Evolutionary conservation across 768 basidiomycete species (phyloP).

Genomic region (Kwoniella europaea): DNA sequence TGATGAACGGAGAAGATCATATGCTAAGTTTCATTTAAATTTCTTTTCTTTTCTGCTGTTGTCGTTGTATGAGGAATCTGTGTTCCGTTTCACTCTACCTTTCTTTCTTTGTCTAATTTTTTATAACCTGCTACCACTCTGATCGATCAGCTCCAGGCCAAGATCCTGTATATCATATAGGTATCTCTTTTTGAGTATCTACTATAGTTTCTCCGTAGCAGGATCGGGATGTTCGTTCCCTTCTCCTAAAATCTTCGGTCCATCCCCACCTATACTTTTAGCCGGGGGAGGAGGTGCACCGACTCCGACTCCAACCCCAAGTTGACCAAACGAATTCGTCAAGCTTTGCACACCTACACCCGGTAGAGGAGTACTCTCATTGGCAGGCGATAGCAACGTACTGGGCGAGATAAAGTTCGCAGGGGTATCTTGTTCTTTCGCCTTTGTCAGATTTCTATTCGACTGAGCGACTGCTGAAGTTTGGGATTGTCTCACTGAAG

Average conservation of each 20-base stretch:
- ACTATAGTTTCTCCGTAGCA: constrained; percentile 20
- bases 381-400: constrained; percentile 44
- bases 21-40: not conserved
- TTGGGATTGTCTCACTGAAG: constrained; percentile 14
- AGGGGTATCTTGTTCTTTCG: constrained; percentile 6
- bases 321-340: constrained; percentile 35
- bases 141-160: not conserved
- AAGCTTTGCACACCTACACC: constrained; percentile 30
- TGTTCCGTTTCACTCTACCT: no score
- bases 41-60: not conserved
- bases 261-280: constrained; percentile 24
- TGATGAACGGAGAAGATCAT: not conserved
- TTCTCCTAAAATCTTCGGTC: constrained; percentile 16
- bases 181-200: not conserved
- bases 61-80: not conserved
- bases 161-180: not conserved
- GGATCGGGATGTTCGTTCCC: constrained; percentile 33
- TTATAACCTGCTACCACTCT: no score
- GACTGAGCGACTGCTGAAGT: not conserved
- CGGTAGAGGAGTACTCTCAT: constrained; percentile 21
- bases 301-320: constrained; percentile 21
- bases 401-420: constrained; percentile 53
- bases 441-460: constrained; percentile 4
- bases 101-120: no score
- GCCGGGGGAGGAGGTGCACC: constrained; percentile 18